These are phyloP conservation scores for Mrakia hoshinonis DNA, from an alignment of 768 basidiomycete genomes.

Conservation along the genomic window DNA sequence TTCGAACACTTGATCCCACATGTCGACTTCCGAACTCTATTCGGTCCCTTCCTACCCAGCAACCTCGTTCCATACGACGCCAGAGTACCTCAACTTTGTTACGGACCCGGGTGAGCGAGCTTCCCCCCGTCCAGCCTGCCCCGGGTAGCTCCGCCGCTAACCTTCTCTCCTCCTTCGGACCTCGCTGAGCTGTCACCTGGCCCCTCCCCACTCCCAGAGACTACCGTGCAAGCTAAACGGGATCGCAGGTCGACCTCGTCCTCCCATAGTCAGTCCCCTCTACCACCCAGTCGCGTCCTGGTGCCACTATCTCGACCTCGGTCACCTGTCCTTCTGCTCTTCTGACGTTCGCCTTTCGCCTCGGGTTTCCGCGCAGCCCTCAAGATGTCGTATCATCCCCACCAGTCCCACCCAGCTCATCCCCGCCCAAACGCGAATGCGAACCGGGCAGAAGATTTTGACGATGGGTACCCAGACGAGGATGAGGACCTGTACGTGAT, in stretches of 20 bases:
- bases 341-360: no score
- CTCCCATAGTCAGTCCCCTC: neutral
- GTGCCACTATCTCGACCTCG: neutral
- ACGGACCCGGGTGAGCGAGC: neutral
- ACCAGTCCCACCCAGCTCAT: no score
- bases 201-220: no score
- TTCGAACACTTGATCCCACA: neutral
- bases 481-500: neutral
- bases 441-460: neutral
- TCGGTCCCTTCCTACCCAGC: conserved; percentile 3
- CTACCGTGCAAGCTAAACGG: no score
- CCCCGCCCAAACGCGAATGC: neutral
- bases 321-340: neutral
- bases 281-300: neutral
- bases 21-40: no score
- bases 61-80: conserved; percentile 5
- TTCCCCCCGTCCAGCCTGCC: neutral
- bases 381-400: neutral
- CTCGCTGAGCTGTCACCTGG: no score
- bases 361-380: neutral
- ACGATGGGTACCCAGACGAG: neutral
- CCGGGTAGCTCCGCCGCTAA: neutral
- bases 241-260: neutral
- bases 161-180: neutral
- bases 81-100: neutral